phyloP scores from a whole-genome alignment of 345 rosid species.

The Lepidium aucheri region DNA sequence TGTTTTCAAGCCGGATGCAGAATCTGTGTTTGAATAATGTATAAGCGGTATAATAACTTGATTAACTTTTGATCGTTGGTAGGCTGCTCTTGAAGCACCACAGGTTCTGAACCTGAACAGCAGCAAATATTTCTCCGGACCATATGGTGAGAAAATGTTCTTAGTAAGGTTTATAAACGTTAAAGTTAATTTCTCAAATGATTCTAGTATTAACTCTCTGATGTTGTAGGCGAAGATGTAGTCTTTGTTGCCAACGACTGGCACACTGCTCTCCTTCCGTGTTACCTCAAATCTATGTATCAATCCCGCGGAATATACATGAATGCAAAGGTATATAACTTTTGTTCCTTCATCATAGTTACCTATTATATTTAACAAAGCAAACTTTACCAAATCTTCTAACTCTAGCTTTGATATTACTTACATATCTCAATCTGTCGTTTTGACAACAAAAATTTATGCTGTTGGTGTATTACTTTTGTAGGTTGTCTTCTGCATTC shows the following conservation, averaged over 20 bases:
- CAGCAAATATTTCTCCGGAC: slow-evolving; percentile 61
- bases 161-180: not conserved
- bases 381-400: not conserved
- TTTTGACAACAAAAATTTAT: not conserved
- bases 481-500: slow-evolving; percentile 85
- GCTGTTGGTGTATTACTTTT: not conserved
- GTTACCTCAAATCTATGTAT: slow-evolving; percentile 69
- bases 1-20: not conserved
- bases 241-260: slow-evolving; percentile 84
- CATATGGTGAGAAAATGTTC: slow-evolving; percentile 52
- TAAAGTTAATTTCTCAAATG: not conserved
- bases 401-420: not conserved
- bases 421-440: too few species aligned
- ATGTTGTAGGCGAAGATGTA: slow-evolving; percentile 68
- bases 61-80: slow-evolving; percentile 15
- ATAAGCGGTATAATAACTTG: not conserved
- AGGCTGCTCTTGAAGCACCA: slow-evolving; percentile 97
- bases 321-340: slow-evolving; percentile 58
- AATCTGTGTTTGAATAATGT: not conserved
- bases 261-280: slow-evolving; percentile 92
- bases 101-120: slow-evolving; percentile 60
- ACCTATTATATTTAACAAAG: not conserved
- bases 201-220: not conserved
- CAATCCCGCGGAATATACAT: slow-evolving; percentile 58
- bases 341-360: not conserved